A percentile compares a stretch with the other conserved stretches of the same genome.
These are phyloP conservation scores for Paraphysoderma sedebokerense DNA, from an alignment of 371 early-diverging fungal genomes.

Conservation along the genomic window DNA sequence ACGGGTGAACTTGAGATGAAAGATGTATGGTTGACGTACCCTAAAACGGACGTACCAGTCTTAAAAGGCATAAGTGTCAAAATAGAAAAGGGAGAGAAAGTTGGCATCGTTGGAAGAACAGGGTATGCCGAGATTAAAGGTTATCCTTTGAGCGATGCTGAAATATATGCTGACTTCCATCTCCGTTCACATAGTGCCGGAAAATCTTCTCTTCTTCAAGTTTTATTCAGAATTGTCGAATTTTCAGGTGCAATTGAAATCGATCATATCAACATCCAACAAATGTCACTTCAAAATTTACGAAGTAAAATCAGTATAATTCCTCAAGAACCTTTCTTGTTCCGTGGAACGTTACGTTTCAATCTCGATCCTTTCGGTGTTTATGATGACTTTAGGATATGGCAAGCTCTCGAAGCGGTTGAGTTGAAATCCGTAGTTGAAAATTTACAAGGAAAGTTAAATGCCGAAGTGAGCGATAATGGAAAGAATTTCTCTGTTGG, in stretches of 20 bases:
- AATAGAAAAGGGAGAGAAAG: slow-evolving; percentile 31
- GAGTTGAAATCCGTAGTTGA: slow-evolving; percentile 32
- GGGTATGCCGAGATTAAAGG: no score
- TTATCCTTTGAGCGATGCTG: no score
- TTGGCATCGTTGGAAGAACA: slow-evolving; percentile 42
- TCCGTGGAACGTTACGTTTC: slow-evolving; percentile 55
- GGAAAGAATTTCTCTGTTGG: not conserved
- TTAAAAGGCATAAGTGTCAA: slow-evolving; percentile 44
- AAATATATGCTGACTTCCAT: not conserved
- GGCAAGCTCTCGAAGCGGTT: slow-evolving; percentile 34
- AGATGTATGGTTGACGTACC: slow-evolving; percentile 44
- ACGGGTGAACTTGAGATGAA: slow-evolving; percentile 43
- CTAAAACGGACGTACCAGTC: slow-evolving; percentile 40
- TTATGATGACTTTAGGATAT: slow-evolving; percentile 48
- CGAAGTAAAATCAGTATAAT: slow-evolving; percentile 1
- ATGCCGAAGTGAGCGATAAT: not conserved
- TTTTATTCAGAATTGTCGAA: slow-evolving; percentile 57
- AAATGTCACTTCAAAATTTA: not conserved
- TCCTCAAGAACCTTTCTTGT: slow-evolving; percentile 47
- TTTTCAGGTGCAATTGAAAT: slow-evolving; percentile 1
- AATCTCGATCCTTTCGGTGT: slow-evolving; percentile 60
- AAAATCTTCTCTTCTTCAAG: slow-evolving; percentile 42
- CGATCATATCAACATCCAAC: slow-evolving; percentile 4
- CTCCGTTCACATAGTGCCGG: slow-evolving; percentile 26
- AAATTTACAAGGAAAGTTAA: not conserved